A percentile compares a stretch with the other conserved stretches of the same genome.
These are phyloP conservation scores for Straminergon stramineum DNA, from an alignment of 225 moss, liverwort and hornwort species.

Conservation along the genomic window DNA sequence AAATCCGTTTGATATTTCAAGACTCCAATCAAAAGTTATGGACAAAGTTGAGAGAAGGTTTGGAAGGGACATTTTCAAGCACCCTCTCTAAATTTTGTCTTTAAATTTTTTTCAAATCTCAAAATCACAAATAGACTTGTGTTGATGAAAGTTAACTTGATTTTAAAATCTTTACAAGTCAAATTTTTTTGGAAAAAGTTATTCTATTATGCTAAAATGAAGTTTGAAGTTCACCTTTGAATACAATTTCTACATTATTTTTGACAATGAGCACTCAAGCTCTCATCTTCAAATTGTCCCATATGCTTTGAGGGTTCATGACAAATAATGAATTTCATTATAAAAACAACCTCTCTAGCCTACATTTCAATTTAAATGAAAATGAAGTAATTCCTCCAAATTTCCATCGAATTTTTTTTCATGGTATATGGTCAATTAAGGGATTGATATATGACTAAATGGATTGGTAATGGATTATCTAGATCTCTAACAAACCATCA, in stretches of 20 bases:
- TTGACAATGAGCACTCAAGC: background rate
- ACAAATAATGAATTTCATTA: background rate
- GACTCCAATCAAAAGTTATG: background rate
- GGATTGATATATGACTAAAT: no score
- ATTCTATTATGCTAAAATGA: background rate
- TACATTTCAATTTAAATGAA: background rate
- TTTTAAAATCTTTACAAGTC: accelerated
- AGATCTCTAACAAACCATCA: background rate
- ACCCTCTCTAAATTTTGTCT: background rate
- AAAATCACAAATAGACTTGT: accelerated
- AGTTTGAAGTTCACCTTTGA: background rate
- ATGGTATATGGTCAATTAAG: background rate
- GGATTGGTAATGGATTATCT: background rate
- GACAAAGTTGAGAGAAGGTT: background rate
- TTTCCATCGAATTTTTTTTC: accelerated
- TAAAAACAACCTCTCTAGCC: background rate
- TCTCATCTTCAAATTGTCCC: background rate
- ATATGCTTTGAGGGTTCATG: background rate
- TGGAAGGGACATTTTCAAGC: background rate
- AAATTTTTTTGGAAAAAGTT: background rate
- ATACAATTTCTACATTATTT: background rate
- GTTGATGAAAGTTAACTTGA: accelerated
- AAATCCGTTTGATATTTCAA: accelerated
- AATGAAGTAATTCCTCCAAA: background rate
- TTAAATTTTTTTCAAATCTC: background rate